Base-by-base conservation (phyloP, 441 rosid genomes). In the Jatropha podagrica region DNA sequence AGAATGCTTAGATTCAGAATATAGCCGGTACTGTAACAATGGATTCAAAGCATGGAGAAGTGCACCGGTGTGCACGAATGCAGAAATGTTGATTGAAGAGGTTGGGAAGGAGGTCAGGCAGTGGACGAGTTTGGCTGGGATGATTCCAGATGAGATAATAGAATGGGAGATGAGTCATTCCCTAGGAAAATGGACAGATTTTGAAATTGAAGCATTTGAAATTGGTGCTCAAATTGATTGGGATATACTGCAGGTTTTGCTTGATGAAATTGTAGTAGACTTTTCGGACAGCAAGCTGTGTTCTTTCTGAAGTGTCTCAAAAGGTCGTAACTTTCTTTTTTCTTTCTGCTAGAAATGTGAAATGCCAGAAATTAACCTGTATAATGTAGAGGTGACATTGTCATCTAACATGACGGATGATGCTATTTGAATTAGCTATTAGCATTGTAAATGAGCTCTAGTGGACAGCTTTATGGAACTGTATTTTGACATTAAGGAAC, bases 121-220 rank as follows among this genome's bases (percentile, higher is more conserved):
- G 72, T 92, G 96, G 94, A 82, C 79, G 17, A 69, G 59, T 52
- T 71, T 86, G 58, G 78, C 80, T 67, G 75, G 83, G 76, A 78
- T 85, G 89, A 76, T 72, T 55, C 79, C 83, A 1, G 93, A 95
- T 51, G 96, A 92, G 68, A 76, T 90, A 32, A 74, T 90, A 13
- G 80, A 86, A 44, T 81, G 78, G 62, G 95, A 90, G 68, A 87
- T 86, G 89, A 81, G 87, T 71, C 82, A 84, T 59, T 80, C 86
- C 11, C 75, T 88, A 56, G 96, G 90, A 65, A 92, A 88, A 78
- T 92, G 92, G 98, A 78, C 82, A 17, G 90, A 89, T 71, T 85
- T 90, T 48, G 92, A 89, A 37, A 77, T 86, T 0, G 91, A 89
- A 82, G 75, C 82, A 42, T 82, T 82, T 54, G 96, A 91, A 82